Evolutionary conservation across 257 asterid species (phyloP).

Genomic region (Knoxia roxburghii): DNA sequence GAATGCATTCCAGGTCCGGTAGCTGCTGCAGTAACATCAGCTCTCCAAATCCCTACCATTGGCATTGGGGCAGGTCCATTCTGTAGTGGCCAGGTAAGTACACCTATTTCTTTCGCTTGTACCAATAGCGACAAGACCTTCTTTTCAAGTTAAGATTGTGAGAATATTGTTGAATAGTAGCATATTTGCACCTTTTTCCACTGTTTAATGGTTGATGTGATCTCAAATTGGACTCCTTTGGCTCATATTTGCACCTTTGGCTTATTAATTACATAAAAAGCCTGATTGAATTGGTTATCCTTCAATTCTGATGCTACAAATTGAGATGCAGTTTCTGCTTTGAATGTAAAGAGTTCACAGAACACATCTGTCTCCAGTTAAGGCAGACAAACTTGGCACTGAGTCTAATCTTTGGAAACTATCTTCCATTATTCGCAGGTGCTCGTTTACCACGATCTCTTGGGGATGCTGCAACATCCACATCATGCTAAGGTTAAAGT

Average conservation of each 20-base stretch:
- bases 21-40: slow-evolving; percentile 87
- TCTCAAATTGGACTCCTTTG: no score
- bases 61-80: slow-evolving; percentile 95
- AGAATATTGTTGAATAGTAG: neutral
- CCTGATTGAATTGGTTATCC: neutral
- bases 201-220: no score
- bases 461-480: slow-evolving; percentile 89
- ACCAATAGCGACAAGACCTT: neutral
- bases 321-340: neutral
- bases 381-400: neutral
- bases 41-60: slow-evolving; percentile 83
- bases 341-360: neutral
- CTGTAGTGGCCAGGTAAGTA: slow-evolving; percentile 85
- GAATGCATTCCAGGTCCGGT: slow-evolving; percentile 94
- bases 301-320: no score
- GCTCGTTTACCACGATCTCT: slow-evolving; percentile 85
- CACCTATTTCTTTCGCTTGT: neutral
- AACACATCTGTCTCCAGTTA: neutral
- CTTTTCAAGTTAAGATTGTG: neutral
- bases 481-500: slow-evolving; percentile 79
- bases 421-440: slow-evolving; percentile 36
- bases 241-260: no score
- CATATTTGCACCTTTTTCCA: neutral
- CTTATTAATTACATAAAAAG: no score
- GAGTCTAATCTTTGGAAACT: neutral